Evolutionary conservation across 305 asterid species (phyloP).

Genomic region (Rubia occidens): DNA sequence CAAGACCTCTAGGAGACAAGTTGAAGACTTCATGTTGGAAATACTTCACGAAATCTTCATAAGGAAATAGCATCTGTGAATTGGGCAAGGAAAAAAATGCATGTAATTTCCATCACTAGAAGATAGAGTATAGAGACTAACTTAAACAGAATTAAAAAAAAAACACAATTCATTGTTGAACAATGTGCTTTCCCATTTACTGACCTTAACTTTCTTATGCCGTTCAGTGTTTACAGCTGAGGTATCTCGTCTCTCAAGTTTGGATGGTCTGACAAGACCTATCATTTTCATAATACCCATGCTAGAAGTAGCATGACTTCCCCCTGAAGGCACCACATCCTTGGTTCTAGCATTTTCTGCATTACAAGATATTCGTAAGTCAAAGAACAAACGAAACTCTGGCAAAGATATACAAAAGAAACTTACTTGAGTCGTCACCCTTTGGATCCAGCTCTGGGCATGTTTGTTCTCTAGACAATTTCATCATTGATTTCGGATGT

Average conservation of each 20-base stretch:
- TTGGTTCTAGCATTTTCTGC: conserved; percentile 41
- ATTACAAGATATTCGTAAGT: conserved; percentile 25
- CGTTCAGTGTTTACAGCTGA: conserved; percentile 28
- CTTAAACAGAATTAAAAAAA: background rate
- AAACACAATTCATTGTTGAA: background rate
- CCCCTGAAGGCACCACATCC: conserved; percentile 39
- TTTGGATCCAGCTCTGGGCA: conserved; percentile 30
- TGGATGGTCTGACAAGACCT: conserved; percentile 42
- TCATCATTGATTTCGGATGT: conserved; percentile 33
- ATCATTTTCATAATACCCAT: conserved; percentile 40
- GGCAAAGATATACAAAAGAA: conserved; percentile 6
- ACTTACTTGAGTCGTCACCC: conserved; percentile 46
- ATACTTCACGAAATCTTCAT: conserved; percentile 72
- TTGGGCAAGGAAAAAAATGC: conserved; percentile 17
- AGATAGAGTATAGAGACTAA: conserved; percentile 9
- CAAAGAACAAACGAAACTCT: conserved; percentile 12
- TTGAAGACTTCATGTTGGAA: conserved; percentile 51
- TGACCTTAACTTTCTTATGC: conserved; percentile 54
- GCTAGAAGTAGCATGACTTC: conserved; percentile 31
- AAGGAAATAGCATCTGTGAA: conserved; percentile 75
- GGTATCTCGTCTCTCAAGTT: conserved; percentile 33
- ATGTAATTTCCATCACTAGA: conserved; percentile 6
- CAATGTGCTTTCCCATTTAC: conserved; percentile 12
- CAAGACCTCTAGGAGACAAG: conserved; percentile 59
- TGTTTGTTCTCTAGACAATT: conserved; percentile 37